Evolutionary conservation across 805 yeast species (phyloP).

Genomic region (Candida khao-thaluensis): DNA sequence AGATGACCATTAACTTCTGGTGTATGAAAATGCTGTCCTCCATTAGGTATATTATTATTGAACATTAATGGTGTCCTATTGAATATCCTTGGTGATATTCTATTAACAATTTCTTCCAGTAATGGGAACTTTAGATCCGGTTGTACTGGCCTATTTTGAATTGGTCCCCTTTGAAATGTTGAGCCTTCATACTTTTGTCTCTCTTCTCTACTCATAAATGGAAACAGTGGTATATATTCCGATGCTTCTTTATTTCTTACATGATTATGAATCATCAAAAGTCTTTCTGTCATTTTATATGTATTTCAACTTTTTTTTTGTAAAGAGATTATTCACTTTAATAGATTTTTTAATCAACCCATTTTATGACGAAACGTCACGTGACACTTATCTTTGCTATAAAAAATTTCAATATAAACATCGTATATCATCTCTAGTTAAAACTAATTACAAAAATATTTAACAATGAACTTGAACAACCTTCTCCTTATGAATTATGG

Average conservation of each 20-base stretch:
- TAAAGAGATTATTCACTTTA: too few relatives aligned
- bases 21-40: too few relatives aligned
- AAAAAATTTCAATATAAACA: too few relatives aligned
- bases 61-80: too few relatives aligned
- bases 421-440: background rate
- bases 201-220: conserved; percentile 10
- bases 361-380: conserved; percentile 5
- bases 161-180: conserved; percentile 5
- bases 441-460: background rate
- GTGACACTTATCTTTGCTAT: too few relatives aligned
- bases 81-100: background rate
- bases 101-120: background rate
- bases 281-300: conserved; percentile 9
- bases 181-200: conserved; percentile 4
- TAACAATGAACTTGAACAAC: conserved; percentile 21
- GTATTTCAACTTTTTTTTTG: background rate
- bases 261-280: conserved; percentile 14
- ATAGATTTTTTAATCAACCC: conserved; percentile 1
- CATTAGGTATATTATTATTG: too few relatives aligned
- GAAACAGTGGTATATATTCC: conserved; percentile 13
- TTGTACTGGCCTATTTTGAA: too few relatives aligned
- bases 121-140: conserved; percentile 8
- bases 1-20: too few relatives aligned
- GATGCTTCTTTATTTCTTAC: conserved; percentile 8
- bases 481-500: conserved; percentile 23